These are phyloP conservation scores for Vigna trinervia DNA, from an alignment of 306 rosid genomes.

Conservation along the genomic window DNA sequence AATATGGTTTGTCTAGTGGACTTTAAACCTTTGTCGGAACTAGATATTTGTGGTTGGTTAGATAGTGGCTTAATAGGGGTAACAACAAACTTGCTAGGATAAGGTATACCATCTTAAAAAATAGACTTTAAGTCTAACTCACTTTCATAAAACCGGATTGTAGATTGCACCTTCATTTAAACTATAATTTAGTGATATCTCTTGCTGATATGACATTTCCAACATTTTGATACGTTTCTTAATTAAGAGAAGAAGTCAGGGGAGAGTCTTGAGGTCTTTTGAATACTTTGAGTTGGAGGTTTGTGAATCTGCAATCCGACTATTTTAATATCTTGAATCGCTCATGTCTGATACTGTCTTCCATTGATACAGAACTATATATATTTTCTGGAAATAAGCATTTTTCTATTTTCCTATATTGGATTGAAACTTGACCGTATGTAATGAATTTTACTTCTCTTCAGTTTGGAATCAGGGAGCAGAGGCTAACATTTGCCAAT, in stretches of 20 bases:
- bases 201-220: too few relatives aligned
- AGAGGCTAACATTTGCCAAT: constrained; percentile 78
- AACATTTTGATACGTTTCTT: not conserved
- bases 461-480: constrained; percentile 86
- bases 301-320: too few relatives aligned
- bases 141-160: too few relatives aligned
- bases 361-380: constrained; percentile 1
- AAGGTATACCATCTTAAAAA: too few relatives aligned
- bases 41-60: too few relatives aligned
- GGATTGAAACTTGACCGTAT: constrained; percentile 34
- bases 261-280: constrained; percentile 15
- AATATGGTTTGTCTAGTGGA: not conserved
- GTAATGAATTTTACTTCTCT: constrained; percentile 46
- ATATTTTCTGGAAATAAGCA: not conserved
- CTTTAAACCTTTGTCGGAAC: too few relatives aligned
- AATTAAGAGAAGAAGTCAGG: not conserved
- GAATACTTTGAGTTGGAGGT: not conserved
- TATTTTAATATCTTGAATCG: not conserved
- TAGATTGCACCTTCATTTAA: too few relatives aligned
- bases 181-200: too few relatives aligned
- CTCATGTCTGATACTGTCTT: constrained; percentile 17
- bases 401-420: not conserved
- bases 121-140: too few relatives aligned
- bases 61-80: too few relatives aligned
- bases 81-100: too few relatives aligned